Percentiles rank a stretch among this genome's conserved stretches.
phyloP scores from a whole-genome alignment of 495 filamentous ascomycete species.

The Penicillium coprophilum region DNA sequence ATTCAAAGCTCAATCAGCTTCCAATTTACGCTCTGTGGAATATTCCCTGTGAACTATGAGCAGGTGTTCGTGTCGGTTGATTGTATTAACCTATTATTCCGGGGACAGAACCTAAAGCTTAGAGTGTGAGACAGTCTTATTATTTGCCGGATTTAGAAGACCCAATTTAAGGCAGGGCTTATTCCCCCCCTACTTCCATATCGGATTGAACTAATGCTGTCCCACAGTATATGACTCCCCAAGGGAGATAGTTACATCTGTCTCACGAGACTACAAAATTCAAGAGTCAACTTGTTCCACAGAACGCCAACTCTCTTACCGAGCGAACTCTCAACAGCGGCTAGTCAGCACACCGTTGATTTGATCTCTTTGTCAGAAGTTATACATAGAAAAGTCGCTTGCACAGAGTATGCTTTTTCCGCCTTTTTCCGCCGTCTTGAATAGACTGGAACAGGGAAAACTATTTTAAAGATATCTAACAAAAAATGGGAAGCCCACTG shows the following conservation, averaged over 20 bases:
- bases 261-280: neutral
- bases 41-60: neutral
- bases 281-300: neutral
- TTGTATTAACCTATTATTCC: neutral
- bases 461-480: no score
- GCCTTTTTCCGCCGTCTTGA: no score
- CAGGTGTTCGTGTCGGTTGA: neutral
- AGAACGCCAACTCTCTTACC: neutral
- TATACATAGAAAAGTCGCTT: no score
- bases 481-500: no score
- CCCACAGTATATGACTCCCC: neutral
- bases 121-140: constrained; percentile 2
- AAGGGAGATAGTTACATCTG: neutral
- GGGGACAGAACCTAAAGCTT: neutral
- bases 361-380: constrained; percentile 20
- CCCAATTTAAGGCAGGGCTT: neutral
- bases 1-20: neutral
- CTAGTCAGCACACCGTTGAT: constrained; percentile 14
- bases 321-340: constrained; percentile 4
- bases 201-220: neutral
- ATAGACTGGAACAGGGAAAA: no score
- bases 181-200: constrained; percentile 5
- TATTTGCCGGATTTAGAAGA: neutral
- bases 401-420: no score
- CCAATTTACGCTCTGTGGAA: neutral